Conservation (phyloP, 345 rosid genomes). For the Capsella bursapastoris region DNA sequence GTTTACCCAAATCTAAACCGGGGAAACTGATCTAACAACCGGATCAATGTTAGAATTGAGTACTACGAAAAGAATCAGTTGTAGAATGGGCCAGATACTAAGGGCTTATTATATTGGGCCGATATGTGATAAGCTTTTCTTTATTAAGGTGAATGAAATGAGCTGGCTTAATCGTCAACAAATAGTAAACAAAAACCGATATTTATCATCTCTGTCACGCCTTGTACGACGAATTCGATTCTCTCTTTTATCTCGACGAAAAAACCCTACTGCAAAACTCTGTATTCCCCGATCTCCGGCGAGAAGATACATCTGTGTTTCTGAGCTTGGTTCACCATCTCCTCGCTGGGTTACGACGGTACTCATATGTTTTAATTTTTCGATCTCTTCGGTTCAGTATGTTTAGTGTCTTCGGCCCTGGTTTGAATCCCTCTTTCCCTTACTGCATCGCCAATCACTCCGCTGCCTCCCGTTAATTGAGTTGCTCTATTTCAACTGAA, state of each 20-base stretch:
- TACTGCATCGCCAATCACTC: conserved; percentile 90
- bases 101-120: background rate
- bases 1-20: conserved; percentile 17
- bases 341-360: conserved; percentile 29
- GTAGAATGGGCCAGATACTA: background rate
- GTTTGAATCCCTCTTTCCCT: conserved; percentile 90
- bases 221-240: conserved; percentile 19
- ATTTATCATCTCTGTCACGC: conserved; percentile 16
- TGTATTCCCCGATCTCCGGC: conserved; percentile 17
- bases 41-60: background rate
- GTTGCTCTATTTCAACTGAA: conserved; percentile 10
- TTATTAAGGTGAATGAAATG: conserved; percentile 3
- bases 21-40: background rate
- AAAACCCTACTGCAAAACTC: conserved; percentile 33
- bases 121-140: background rate
- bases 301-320: conserved; percentile 30
- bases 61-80: conserved; percentile 4
- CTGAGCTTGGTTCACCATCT: conserved; percentile 18
- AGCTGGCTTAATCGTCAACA: conserved; percentile 26
- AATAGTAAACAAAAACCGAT: conserved; percentile 33
- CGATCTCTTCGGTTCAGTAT: conserved; percentile 2
- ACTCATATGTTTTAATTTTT: background rate
- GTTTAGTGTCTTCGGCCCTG: conserved; percentile 88
- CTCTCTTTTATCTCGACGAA: conserved; percentile 21
- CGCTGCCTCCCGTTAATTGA: conserved; percentile 56